Base-by-base conservation (phyloP, 1,139 yeast species). In the Yamadazyma conglobata region DNA sequence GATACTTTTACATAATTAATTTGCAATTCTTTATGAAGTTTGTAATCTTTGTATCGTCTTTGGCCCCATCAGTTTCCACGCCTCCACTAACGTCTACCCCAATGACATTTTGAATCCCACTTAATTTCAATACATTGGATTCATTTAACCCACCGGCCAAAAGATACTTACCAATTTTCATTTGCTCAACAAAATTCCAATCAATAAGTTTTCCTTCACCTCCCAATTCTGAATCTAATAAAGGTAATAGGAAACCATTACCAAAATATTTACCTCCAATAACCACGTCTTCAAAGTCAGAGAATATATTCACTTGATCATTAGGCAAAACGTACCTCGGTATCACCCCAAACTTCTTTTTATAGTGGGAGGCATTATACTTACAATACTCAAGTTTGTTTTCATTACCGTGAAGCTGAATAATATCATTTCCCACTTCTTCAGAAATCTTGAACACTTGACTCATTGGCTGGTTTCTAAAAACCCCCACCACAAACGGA, bases 1-100 rank as follows among this genome's bases (percentile, higher is more conserved):
- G n/a, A n/a, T n/a, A n/a, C n/a, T n/a, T 15, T 19, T 22, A 22
- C 8, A 7, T 22, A 5, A 39, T 22, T 4, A 25, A 20, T 28
- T 56, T 57, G 3, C 60, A 91, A 41, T 69, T 69, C 8, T 39
- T 39, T 7, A 89, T 64, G 56, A 88, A 89, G 11, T 43, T 38
- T 33, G 51, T 51, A 22, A 89, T 75, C 56, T 87, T 87, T 1
- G 39, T 52, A 30, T 63, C 46, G 52, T 87, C 95, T 56, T 89
- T 91, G 3, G 47, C 55, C 4, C 95, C 95, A 13, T 53, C 33
- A 13, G 71, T 58, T 41, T 87, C 98, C 1, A 89, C 95, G 1
- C 98, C 98, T 10, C 96, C 91, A 50, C 96, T 83, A 6, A 91
- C 97, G 56, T 91, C 98, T 19, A 82, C 91, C 2, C 96, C 97